Evolutionary conservation across 257 asterid genomes (phyloP).

Genomic region (Fraxinus pennsylvanica): DNA sequence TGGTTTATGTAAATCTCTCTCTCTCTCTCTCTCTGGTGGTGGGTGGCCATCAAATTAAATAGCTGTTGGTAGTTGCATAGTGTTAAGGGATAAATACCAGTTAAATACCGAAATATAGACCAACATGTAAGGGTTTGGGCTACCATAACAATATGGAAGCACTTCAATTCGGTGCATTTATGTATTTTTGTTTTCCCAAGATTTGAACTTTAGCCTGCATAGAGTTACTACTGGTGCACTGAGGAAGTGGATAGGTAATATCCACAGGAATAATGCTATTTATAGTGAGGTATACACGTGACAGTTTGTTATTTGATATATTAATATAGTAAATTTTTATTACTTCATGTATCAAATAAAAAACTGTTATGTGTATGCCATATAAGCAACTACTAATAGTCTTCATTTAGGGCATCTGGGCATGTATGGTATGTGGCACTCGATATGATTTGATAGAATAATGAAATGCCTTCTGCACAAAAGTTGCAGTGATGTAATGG

Average conservation of each 20-base stretch:
- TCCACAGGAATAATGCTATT: background rate
- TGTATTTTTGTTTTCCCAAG: background rate
- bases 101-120: too few relatives aligned
- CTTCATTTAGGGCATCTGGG: background rate
- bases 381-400: too few relatives aligned
- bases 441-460: background rate
- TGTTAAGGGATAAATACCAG: too few relatives aligned
- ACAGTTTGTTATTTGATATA: too few relatives aligned
- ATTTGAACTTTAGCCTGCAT: background rate
- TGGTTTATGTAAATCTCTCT: background rate
- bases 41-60: slow-evolving; percentile 29
- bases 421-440: background rate
- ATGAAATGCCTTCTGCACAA: background rate
- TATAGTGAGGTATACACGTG: too few relatives aligned
- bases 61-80: slow-evolving; percentile 31
- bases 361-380: too few relatives aligned
- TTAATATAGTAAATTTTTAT: too few relatives aligned
- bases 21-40: background rate
- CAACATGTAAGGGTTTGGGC: too few relatives aligned
- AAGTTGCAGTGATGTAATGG: background rate
- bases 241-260: background rate
- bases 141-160: slow-evolving; percentile 21
- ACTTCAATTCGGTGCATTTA: slow-evolving; percentile 22
- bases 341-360: too few relatives aligned
- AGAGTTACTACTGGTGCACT: background rate